Evolutionary conservation across 2,329 filamentous ascomycete species (phyloP).

Genomic region (Fusarium palustre): DNA sequence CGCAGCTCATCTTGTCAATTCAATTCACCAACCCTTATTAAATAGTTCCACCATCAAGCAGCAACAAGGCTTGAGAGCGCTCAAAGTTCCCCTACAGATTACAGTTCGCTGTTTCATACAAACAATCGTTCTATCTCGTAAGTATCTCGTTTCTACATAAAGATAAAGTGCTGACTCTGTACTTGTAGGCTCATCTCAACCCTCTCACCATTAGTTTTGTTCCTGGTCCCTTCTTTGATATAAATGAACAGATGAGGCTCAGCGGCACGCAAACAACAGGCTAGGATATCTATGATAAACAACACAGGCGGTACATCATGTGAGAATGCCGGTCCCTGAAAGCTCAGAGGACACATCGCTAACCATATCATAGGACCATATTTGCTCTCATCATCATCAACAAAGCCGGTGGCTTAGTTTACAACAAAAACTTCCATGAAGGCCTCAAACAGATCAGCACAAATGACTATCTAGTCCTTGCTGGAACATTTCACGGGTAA

Average conservation of each 20-base stretch:
- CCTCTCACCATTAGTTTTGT: slow-evolving; percentile 30
- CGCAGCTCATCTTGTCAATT: slow-evolving; percentile 29
- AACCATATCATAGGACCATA: slow-evolving; percentile 75
- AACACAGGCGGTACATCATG: slow-evolving; percentile 33
- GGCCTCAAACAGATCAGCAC: slow-evolving; percentile 88
- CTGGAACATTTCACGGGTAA: slow-evolving; percentile 96
- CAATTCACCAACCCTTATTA: slow-evolving; percentile 31
- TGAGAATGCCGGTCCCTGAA: not conserved
- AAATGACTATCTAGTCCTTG: slow-evolving; percentile 96
- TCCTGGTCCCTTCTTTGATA: slow-evolving; percentile 37
- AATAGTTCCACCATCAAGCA: not conserved
- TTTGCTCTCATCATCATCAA: slow-evolving; percentile 98
- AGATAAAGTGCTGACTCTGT: slow-evolving; percentile 1
- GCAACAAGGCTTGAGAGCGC: not conserved
- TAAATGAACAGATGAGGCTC: slow-evolving; percentile 43
- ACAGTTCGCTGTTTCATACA: not conserved
- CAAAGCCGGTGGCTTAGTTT: slow-evolving; percentile 96
- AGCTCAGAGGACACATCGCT: not conserved
- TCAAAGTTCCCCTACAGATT: not conserved
- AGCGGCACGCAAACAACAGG: slow-evolving; percentile 27
- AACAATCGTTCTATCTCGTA: slow-evolving; percentile 3
- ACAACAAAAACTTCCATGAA: slow-evolving; percentile 92
- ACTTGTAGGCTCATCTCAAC: slow-evolving; percentile 28
- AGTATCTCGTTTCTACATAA: not conserved
- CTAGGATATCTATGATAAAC: slow-evolving; percentile 18